Evolutionary conservation across 169 alveolate genomes (phyloP).

Genomic region (Eimeria sp.): DNA sequence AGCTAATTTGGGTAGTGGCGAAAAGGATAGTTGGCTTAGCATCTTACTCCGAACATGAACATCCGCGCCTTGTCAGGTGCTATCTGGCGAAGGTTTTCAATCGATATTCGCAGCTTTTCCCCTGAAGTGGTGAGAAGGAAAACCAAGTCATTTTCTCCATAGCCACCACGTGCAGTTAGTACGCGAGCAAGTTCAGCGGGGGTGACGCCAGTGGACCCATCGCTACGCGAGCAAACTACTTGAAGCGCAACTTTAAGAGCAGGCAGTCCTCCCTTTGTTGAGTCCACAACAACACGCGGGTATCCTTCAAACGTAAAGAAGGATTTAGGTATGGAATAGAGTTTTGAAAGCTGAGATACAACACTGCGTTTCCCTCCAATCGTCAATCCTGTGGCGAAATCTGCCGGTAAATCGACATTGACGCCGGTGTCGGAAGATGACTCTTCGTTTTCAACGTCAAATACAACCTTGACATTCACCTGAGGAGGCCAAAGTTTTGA

Average conservation of each 20-base stretch:
- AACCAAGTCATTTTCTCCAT: conserved; percentile 24
- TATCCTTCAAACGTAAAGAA: conserved; percentile 35
- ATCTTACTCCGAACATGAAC: conserved; percentile 58
- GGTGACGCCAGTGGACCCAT: conserved; percentile 48
- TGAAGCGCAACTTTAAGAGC: conserved; percentile 58
- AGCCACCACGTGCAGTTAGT: conserved; percentile 42
- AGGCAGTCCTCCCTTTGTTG: conserved; percentile 35
- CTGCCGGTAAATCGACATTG: conserved; percentile 9
- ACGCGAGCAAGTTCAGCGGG: conserved; percentile 65
- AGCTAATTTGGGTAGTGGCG: neutral
- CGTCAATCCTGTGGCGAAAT: conserved; percentile 15
- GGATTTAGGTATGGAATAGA: neutral
- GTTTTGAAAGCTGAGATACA: conserved; percentile 17
- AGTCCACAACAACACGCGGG: conserved; percentile 51
- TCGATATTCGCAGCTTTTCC: conserved; percentile 32
- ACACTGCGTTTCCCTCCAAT: conserved; percentile 49
- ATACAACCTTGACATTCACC: conserved; percentile 42
- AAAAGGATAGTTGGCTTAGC: neutral
- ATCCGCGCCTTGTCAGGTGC: conserved; percentile 40
- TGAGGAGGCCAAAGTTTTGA: neutral
- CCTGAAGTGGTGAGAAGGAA: conserved; percentile 45
- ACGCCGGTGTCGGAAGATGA: conserved; percentile 35
- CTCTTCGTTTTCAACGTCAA: conserved; percentile 62
- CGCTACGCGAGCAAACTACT: conserved; percentile 47
- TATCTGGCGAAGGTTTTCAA: conserved; percentile 50